Evolutionary conservation across 306 rosid species (phyloP).

Genomic region (Corylus heterophylla): DNA sequence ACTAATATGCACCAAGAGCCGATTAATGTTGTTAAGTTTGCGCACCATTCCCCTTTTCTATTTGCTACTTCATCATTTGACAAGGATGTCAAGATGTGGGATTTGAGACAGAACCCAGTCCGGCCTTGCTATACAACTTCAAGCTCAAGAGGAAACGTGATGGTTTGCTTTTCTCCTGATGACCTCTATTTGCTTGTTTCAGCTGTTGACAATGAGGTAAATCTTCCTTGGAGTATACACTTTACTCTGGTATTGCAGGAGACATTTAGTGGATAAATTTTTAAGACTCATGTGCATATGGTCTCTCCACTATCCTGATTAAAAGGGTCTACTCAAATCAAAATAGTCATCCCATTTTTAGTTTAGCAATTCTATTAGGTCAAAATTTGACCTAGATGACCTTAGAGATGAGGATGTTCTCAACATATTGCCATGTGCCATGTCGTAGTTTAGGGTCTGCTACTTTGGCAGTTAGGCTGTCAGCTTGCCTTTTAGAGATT

Average conservation of each 20-base stretch:
- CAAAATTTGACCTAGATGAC: not conserved
- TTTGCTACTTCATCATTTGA: conserved; percentile 87
- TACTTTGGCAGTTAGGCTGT: not conserved
- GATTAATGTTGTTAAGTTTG: conserved; percentile 77
- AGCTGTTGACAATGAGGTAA: conserved; percentile 87
- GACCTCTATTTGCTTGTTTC: conserved; percentile 80
- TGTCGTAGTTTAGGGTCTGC: not conserved
- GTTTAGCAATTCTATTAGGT: not conserved
- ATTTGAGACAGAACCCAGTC: conserved; percentile 77
- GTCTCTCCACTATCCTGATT: not conserved
- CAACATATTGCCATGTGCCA: not conserved
- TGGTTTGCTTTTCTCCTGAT: conserved; percentile 96
- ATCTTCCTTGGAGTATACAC: not conserved
- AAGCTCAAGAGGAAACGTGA: conserved; percentile 80
- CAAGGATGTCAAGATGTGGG: conserved; percentile 86
- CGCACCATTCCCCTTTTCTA: conserved; percentile 79
- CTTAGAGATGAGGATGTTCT: not conserved
- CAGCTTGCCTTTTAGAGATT: not conserved
- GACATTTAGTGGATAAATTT: not conserved
- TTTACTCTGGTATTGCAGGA: not conserved
- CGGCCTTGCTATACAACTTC: conserved; percentile 72
- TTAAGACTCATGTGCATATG: conserved; percentile 2
- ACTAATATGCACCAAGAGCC: conserved; percentile 78
- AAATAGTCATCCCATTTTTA: not conserved
- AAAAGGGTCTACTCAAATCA: not conserved